phyloP scores from a whole-genome alignment of 1,284 basidiomycete species.

The Tilletia walkeri region DNA sequence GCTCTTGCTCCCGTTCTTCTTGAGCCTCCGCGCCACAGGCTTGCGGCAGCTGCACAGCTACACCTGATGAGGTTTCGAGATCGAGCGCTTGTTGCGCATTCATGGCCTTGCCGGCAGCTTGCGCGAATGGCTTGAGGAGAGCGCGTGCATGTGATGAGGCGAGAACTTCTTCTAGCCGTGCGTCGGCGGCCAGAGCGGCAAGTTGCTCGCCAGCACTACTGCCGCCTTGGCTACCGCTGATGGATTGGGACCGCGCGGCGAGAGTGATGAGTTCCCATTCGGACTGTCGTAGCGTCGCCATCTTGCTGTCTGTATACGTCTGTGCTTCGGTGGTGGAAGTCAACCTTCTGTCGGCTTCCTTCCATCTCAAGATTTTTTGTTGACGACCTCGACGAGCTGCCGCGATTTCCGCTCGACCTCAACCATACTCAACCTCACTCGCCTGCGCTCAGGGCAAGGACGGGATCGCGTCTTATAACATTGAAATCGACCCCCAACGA shows the following conservation, averaged over 20 bases:
- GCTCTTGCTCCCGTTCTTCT: neutral
- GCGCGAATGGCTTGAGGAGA: neutral
- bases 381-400: neutral
- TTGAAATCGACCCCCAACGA: neutral
- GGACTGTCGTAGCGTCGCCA: neutral
- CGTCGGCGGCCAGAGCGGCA: neutral
- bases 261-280: conserved; percentile 8
- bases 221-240: neutral
- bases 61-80: neutral
- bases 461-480: neutral
- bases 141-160: neutral
- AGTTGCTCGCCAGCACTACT: neutral
- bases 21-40: neutral
- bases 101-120: neutral
- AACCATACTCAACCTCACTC: neutral
- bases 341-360: too few species aligned
- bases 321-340: too few species aligned
- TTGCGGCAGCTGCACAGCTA: neutral
- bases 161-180: conserved; percentile 1
- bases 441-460: neutral
- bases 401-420: conserved; percentile 2
- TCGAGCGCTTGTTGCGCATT: neutral
- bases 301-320: neutral
- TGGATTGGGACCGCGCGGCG: neutral
- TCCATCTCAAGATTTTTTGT: neutral